Conservation (phyloP, 345 rosid genomes). For the Brassica carinata region DNA sequence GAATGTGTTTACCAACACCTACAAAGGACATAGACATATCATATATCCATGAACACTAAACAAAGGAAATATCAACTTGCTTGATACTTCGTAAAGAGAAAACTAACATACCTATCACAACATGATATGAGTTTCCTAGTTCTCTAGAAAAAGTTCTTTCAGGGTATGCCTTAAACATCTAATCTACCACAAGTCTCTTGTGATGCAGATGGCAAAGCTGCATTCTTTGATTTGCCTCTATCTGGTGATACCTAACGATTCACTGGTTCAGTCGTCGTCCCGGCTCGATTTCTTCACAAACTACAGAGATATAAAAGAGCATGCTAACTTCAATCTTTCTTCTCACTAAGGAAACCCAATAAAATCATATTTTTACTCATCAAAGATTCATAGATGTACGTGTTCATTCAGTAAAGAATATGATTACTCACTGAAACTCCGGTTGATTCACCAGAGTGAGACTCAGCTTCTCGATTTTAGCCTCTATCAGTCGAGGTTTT, state of each 20-base stretch:
- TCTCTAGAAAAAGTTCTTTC: constrained; percentile 20
- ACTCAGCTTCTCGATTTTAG: background rate
- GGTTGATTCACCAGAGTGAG: background rate
- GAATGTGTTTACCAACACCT: constrained; percentile 90
- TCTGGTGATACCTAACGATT: constrained; percentile 47
- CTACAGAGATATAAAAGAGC: background rate
- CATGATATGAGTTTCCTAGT: constrained; percentile 51
- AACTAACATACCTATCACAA: constrained; percentile 45
- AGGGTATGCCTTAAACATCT: constrained; percentile 37
- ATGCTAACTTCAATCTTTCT: background rate
- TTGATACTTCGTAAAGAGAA: constrained; percentile 3
- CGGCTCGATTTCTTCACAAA: background rate
- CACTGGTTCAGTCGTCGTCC: constrained; percentile 1
- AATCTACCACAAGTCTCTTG: constrained; percentile 42
- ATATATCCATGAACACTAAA: background rate
- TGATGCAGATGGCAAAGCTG: constrained; percentile 45
- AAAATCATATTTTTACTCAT: background rate
- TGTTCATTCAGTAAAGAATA: background rate
- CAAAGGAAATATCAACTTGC: background rate
- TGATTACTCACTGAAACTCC: background rate
- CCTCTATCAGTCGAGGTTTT: background rate
- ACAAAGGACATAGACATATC: constrained; percentile 7
- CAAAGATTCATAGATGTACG: background rate
- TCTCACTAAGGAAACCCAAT: background rate
- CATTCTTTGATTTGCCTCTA: constrained; percentile 37